These are phyloP conservation scores for Entamoeba dispar DNA, from an alignment of 208 protist genomes.

Conservation along the genomic window DNA sequence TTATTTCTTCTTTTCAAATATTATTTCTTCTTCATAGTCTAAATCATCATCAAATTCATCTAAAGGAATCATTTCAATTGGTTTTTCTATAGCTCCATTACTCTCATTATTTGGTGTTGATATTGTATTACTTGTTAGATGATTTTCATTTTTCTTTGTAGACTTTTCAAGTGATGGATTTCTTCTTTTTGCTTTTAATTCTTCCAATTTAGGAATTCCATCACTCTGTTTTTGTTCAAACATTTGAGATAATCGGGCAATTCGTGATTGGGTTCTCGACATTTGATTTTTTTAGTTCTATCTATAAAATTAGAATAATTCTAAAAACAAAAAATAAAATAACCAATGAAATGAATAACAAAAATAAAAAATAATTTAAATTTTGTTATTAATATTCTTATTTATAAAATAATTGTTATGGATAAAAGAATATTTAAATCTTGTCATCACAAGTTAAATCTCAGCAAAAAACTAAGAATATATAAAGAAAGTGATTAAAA, in stretches of 20 bases:
- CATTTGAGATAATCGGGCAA: neutral
- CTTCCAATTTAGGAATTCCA: neutral
- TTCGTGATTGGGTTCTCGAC: neutral
- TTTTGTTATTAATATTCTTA: too few species aligned
- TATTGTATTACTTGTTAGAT: neutral
- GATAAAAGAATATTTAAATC: too few species aligned
- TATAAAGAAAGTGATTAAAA: too few species aligned
- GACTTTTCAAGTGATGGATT: neutral
- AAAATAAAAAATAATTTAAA: too few species aligned
- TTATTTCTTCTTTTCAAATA: neutral
- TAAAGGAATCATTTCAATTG: neutral
- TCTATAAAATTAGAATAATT: too few species aligned
- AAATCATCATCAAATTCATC: neutral
- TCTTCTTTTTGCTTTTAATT: neutral
- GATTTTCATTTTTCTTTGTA: neutral
- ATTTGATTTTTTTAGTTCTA: neutral
- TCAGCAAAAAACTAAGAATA: too few species aligned
- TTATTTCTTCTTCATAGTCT: neutral
- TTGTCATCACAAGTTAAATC: too few species aligned
- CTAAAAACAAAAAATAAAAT: too few species aligned
- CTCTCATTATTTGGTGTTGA: neutral
- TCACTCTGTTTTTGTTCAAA: neutral
- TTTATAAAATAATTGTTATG: too few species aligned
- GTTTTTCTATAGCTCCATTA: too few species aligned
- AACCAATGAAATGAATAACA: too few species aligned